A percentile compares a stretch with the other conserved stretches of the same genome.
Conservation (phyloP, 176 grass and related monocot genomes). For the Microstegium vimineum region DNA sequence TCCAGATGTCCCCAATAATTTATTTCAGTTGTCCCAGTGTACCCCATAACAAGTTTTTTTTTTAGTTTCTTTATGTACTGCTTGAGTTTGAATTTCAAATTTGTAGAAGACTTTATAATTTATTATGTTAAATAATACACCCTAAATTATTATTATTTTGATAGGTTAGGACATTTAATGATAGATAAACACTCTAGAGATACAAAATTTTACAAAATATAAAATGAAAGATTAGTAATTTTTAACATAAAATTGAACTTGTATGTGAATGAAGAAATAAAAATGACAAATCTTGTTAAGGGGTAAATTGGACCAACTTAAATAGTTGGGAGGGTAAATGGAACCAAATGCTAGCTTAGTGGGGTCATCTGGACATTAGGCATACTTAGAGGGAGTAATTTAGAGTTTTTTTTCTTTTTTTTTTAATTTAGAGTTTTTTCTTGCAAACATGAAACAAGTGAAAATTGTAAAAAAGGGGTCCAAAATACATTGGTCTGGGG, state of each 20-base stretch:
- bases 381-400: not conserved
- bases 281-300: not conserved
- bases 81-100: not conserved
- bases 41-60: not conserved
- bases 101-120: not conserved
- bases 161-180: not conserved
- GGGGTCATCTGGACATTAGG: not conserved
- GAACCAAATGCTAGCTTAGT: not conserved
- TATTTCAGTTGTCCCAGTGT: not conserved
- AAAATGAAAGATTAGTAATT: not conserved
- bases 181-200: not conserved
- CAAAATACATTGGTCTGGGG: not conserved
- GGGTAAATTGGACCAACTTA: not conserved
- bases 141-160: not conserved
- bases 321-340: not conserved
- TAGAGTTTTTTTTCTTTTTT: not conserved
- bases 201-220: not conserved
- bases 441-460: not conserved
- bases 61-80: not conserved
- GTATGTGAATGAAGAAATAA: not conserved
- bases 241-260: not conserved
- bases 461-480: not conserved
- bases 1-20: not conserved
- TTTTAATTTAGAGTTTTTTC: not conserved
- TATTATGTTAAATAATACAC: not conserved